Evolutionary conservation across 192 early-diverging fungal species (phyloP).

Genomic region (Paraglomus brasilianum): DNA sequence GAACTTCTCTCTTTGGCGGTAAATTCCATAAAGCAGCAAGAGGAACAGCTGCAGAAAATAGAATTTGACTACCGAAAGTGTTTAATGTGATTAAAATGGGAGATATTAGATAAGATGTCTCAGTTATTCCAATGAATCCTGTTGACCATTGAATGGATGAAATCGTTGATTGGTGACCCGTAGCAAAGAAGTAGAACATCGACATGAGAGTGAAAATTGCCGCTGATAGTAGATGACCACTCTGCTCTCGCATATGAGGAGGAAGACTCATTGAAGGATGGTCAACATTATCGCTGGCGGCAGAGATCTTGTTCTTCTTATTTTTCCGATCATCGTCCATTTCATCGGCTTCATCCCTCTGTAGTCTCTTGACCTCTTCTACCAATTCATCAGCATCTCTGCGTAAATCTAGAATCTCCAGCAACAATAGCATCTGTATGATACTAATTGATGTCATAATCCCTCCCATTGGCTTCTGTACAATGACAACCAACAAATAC

Average conservation of each 20-base stretch:
- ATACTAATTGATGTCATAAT: conserved; percentile 52
- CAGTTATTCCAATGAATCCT: conserved; percentile 80
- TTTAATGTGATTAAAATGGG: conserved; percentile 74
- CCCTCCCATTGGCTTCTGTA: conserved; percentile 83
- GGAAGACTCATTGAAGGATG: conserved; percentile 9
- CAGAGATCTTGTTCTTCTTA: not conserved
- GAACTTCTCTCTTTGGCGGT: conserved; percentile 38
- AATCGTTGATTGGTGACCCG: conserved; percentile 90
- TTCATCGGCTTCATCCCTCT: conserved; percentile 6
- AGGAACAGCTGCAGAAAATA: conserved; percentile 54
- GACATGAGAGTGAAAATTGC: conserved; percentile 53
- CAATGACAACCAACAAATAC: conserved; percentile 62
- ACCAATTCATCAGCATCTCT: conserved; percentile 35
- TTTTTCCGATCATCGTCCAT: not conserved
- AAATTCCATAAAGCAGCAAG: conserved; percentile 59
- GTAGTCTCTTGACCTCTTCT: not conserved
- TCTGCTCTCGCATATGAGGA: conserved; percentile 19
- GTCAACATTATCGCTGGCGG: conserved; percentile 9
- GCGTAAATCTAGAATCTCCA: conserved; percentile 52
- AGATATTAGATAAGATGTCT: conserved; percentile 66
- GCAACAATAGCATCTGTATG: conserved; percentile 42
- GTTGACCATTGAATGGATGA: conserved; percentile 90
- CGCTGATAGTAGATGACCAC: conserved; percentile 42
- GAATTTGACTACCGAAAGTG: conserved; percentile 64
- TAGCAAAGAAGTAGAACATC: conserved; percentile 77